phyloP scores from a whole-genome alignment of 208 protist species.

The Leishmania braziliensis region DNA sequence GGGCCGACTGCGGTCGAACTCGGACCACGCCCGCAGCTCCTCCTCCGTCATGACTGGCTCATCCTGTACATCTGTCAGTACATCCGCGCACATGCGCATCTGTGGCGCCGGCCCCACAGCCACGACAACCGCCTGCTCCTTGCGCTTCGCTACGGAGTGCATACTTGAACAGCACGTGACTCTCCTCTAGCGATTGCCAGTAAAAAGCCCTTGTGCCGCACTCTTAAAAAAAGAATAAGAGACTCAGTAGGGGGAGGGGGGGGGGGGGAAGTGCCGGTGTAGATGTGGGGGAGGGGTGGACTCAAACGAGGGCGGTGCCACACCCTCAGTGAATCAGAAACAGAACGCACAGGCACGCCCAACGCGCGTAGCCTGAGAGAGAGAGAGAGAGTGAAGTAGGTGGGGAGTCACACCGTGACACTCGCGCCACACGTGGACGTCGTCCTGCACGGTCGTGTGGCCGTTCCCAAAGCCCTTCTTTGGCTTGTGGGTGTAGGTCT shows the following conservation, averaged over 20 bases:
- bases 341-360: too few species aligned
- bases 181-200: neutral
- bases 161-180: neutral
- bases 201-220: neutral
- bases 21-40: conserved; percentile 29
- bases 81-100: conserved; percentile 5
- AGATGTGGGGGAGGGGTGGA: too few species aligned
- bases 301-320: neutral
- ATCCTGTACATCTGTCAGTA: conserved; percentile 12
- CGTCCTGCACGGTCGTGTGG: too few species aligned
- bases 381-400: neutral
- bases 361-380: neutral
- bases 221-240: neutral
- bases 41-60: conserved; percentile 26
- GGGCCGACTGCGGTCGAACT: conserved; percentile 20
- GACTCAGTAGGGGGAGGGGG: neutral
- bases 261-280: too few species aligned
- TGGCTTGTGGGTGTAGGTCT: too few species aligned
- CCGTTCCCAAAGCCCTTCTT: too few species aligned
- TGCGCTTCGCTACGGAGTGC: conserved; percentile 25
- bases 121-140: conserved; percentile 14
- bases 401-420: too few species aligned
- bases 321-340: neutral
- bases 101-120: conserved; percentile 6
- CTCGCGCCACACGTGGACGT: too few species aligned